Evolutionary conservation across 2,329 filamentous ascomycete species (phyloP), one percentile per base, ranked within the genome.

Genomic region (Hypomyces rosellus): DNA sequence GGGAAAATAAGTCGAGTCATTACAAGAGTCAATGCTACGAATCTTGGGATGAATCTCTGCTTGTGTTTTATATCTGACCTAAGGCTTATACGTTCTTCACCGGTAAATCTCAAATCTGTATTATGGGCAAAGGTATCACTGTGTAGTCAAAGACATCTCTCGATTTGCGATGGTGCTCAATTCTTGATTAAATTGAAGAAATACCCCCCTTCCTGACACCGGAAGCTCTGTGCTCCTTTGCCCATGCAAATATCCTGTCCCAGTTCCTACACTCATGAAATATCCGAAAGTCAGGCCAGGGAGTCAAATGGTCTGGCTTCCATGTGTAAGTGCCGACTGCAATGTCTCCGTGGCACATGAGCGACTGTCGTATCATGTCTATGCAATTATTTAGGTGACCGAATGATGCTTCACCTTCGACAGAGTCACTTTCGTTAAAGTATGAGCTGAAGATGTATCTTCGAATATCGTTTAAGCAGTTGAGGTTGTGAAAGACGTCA

Each of bases 401-500:
- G 11, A 48, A 14, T 34, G 11, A 13, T n/a, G 5, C n/a, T 6
- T 30, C 25, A 30, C 8, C 6, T 2, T 8, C 8, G 6, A 8
- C 3, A 11, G 25, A 11, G 25, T 6, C 8, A 30, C 25, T 30
- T 30, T 30, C 25, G 13, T 48, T 25, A 14, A 34, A 16, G 22
- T 48, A 11, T 13, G 46, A 30, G 18, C 42, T 22, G n/a, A 44
- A 44, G 20, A 44, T 44, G 42, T 14, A 44, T 33, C 30, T 25
- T 13, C 46, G 46, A 12, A 42, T 34, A 20, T 39, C 41, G 15
- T 48, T 34, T 11, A 48, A 36, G 38, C 46, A 48, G 22, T 48
- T 37, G 3, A 48, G 30, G 38, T 48, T 48, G 14, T 48, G 46
- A 15, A 48, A 48, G 46, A 48, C 46, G 38, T 42, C 34, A n/a